Conservation (phyloP, 2,329 filamentous ascomycete genomes). For the Trichophyton schoenleinii region DNA sequence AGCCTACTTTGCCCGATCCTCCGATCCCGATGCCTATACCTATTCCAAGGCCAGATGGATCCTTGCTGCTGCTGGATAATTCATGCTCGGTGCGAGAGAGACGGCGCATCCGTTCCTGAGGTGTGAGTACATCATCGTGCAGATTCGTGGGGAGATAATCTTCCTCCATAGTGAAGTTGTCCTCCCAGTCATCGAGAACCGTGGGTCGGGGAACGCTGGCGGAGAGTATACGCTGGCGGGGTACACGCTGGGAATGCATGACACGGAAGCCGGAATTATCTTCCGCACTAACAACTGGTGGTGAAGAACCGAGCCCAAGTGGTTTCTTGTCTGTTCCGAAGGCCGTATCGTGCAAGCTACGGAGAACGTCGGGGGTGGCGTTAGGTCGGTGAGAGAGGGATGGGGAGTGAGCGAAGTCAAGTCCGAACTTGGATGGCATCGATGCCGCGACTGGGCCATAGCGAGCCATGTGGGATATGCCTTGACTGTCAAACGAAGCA, state of each 20-base stretch:
- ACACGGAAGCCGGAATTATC: slow-evolving; percentile 53
- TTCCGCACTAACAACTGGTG: slow-evolving; percentile 48
- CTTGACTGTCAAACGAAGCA: slow-evolving; percentile 91
- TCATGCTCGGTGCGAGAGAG: slow-evolving; percentile 48
- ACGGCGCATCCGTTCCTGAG: slow-evolving; percentile 48
- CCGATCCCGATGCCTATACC: slow-evolving; percentile 24
- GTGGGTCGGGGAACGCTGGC: slow-evolving; percentile 45
- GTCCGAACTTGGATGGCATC: slow-evolving; percentile 78
- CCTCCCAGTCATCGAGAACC: slow-evolving; percentile 46
- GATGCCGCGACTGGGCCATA: slow-evolving; percentile 87
- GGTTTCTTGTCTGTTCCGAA: slow-evolving; percentile 59
- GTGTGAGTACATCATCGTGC: slow-evolving; percentile 51
- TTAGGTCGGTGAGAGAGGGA: slow-evolving; percentile 51
- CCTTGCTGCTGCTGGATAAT: slow-evolving; percentile 32
- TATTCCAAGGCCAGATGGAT: slow-evolving; percentile 34
- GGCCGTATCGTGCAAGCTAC: slow-evolving; percentile 51
- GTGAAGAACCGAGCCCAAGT: slow-evolving; percentile 43
- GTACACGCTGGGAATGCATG: slow-evolving; percentile 54
- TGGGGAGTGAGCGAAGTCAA: slow-evolving; percentile 61
- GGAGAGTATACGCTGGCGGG: slow-evolving; percentile 46
- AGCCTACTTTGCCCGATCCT: slow-evolving; percentile 40
- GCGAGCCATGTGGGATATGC: slow-evolving; percentile 79
- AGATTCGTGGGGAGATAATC: slow-evolving; percentile 67
- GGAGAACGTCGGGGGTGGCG: slow-evolving; percentile 51
- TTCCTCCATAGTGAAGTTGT: slow-evolving; percentile 70